Base-by-base conservation (phyloP, 1,139 yeast species). In the Candida frijolesensis region DNA sequence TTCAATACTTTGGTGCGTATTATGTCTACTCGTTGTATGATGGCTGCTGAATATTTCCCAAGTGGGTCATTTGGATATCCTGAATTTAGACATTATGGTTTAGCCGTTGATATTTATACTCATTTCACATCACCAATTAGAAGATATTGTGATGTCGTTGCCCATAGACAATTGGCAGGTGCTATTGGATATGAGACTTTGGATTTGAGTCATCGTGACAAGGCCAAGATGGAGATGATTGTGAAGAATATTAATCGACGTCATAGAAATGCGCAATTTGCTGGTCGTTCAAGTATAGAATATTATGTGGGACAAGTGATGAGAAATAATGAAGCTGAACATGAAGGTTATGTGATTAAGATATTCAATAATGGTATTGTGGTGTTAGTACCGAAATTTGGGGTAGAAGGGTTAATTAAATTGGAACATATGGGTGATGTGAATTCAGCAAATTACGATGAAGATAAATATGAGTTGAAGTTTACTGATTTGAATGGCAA, bases 71-170 rank as follows among this genome's bases (percentile, higher is more conserved):
- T 79, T 62, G 89, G 96, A 7, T 89, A 89, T 62, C 85, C 96
- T n/a, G 99, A 95, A 58, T 95, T 90, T 72, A 84, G 86, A 54
- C 99, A 95, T 76, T 95, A 95, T 69, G 99, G 99, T 65, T 79
- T 95, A 54, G 99, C 99, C 0, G 92, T 94, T 49, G 97, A 91
- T 61, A 95, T 95, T 44, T 95, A 95, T 69, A 95, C 99, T 0
- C 99, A 95, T 78, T 95, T 92, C 76, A 95, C 99, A 1, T 91
- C 98, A 0, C 99, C 99, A 12, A 95, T 95, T 65, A 86, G 99
- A 73, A 87, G 99, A 67, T 95, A 89, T 68, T 96, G 99, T 74
- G 99, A 95, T 70, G 87, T 95, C 50, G 95, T 95, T 46, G 99
- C 96, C 0, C 99, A 95, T 68, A 82, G 99, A 63, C 99, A 95